phyloP scores from a whole-genome alignment of 305 asterid species.

The Fraxinus ornus region DNA sequence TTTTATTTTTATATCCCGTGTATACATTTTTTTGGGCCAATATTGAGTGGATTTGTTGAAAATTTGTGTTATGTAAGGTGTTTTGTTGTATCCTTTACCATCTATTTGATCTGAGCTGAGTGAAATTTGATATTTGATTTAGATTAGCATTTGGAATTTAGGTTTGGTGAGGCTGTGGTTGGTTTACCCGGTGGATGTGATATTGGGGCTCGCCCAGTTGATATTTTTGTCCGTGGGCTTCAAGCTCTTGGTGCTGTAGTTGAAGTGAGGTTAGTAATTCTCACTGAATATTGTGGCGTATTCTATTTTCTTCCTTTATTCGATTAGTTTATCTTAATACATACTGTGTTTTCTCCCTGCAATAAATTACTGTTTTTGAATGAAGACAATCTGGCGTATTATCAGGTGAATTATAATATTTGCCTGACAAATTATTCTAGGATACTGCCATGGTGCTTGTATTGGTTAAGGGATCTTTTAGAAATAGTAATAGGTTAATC shows the following conservation, averaged over 20 bases:
- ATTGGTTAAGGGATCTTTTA: not conserved
- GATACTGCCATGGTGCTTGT: not conserved
- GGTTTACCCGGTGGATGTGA: slow-evolving; percentile 45
- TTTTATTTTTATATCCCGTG: not conserved
- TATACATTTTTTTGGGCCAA: slow-evolving; percentile 3
- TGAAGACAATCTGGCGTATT: not conserved
- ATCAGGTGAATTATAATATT: not conserved
- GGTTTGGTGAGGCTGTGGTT: slow-evolving; percentile 43
- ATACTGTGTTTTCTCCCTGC: not conserved
- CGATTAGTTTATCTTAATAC: not conserved
- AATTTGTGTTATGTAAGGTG: slow-evolving; percentile 29
- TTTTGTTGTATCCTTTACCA: slow-evolving; percentile 14
- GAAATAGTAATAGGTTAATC: not conserved
- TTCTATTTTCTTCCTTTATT: not conserved
- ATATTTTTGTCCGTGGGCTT: slow-evolving; percentile 37
- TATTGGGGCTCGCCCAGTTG: slow-evolving; percentile 47
- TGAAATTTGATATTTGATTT: not conserved
- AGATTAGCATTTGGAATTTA: not conserved
- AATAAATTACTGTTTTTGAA: not conserved
- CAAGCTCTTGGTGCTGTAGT: slow-evolving; percentile 44
- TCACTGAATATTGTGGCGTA: not conserved
- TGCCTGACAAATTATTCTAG: not conserved
- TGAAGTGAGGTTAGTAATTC: slow-evolving; percentile 36
- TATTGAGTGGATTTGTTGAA: slow-evolving; percentile 13
- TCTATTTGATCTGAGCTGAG: not conserved